A percentile compares a stretch with the other conserved stretches of the same genome.
Conservation (phyloP, 345 rosid species). For the Conringia planisiliqua region DNA sequence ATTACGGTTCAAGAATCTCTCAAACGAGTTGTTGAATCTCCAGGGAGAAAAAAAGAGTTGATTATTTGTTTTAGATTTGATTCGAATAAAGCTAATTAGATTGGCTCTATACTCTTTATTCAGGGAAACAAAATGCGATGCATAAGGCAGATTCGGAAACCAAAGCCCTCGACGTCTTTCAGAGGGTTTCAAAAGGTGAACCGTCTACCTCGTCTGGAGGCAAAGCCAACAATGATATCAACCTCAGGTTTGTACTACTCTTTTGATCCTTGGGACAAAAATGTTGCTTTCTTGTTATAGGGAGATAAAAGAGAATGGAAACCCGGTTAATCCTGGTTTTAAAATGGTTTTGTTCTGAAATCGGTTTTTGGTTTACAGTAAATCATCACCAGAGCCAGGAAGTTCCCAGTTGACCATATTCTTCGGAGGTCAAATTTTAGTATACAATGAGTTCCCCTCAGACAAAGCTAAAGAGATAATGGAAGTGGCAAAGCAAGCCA, state of each 20-base stretch:
- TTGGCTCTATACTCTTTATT: neutral
- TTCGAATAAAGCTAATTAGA: neutral
- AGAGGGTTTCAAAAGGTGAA: neutral
- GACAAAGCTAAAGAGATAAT: conserved; percentile 58
- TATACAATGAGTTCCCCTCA: conserved; percentile 51
- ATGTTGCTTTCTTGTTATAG: neutral
- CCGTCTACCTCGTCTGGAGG: neutral
- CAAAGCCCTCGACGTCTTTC: neutral
- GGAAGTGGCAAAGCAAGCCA: conserved; percentile 39
- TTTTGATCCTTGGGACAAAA: neutral
- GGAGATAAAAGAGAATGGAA: neutral
- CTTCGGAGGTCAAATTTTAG: conserved; percentile 52
- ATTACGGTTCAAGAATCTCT: neutral
- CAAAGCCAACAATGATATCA: conserved; percentile 11
- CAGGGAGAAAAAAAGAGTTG: too few relatives aligned
- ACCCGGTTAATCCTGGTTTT: neutral
- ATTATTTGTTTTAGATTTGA: too few relatives aligned
- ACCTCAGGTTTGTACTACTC: conserved; percentile 12
- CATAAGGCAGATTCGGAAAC: neutral
- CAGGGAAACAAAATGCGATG: conserved; percentile 17
- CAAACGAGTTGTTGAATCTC: neutral
- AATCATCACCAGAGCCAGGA: conserved; percentile 4
- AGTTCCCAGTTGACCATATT: conserved; percentile 64
- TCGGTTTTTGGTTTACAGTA: conserved; percentile 11
- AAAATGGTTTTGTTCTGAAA: neutral